Percentiles rank a stretch among this genome's conserved stretches.
Evolutionary conservation across 2,329 filamentous ascomycete species (phyloP).

Genomic region (Fusarium nygamai): DNA sequence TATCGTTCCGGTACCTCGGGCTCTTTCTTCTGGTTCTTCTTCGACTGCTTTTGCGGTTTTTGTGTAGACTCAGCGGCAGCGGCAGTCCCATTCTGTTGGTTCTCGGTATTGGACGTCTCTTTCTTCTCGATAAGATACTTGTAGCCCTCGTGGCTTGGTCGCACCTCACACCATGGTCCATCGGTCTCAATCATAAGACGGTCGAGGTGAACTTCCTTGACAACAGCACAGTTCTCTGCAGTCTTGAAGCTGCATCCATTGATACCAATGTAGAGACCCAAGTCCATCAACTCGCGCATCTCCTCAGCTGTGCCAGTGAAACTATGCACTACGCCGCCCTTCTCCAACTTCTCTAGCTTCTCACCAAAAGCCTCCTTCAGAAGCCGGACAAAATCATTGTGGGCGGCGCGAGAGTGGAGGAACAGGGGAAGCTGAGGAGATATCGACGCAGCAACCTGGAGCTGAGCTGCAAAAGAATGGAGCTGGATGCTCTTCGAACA

Average conservation of each 20-base stretch:
- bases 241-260: constrained; percentile 98
- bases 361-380: constrained; percentile 68
- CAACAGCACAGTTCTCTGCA: constrained; percentile 86
- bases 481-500: constrained; percentile 82
- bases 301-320: constrained; percentile 91
- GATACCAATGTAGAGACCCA: constrained; percentile 91
- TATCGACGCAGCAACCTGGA: constrained; percentile 77
- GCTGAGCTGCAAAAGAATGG: constrained; percentile 84
- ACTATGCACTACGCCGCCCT: constrained; percentile 87
- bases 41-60: constrained; percentile 51
- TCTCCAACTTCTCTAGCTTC: constrained; percentile 72
- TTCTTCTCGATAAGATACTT: constrained; percentile 68
- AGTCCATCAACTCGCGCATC: constrained; percentile 79
- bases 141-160: constrained; percentile 86
- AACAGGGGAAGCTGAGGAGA: constrained; percentile 85
- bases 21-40: constrained; percentile 67
- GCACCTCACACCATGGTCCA: constrained; percentile 96
- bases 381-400: constrained; percentile 81
- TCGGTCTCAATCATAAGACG: constrained; percentile 95
- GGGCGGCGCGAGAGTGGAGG: constrained; percentile 88
- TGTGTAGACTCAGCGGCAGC: constrained; percentile 20
- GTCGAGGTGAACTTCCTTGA: constrained; percentile 80
- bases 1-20: constrained; percentile 76
- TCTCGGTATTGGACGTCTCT: constrained; percentile 31
- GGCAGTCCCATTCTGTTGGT: constrained; percentile 38